Base-by-base conservation (phyloP, 805 yeast species). In the Ogataea angusta region DNA sequence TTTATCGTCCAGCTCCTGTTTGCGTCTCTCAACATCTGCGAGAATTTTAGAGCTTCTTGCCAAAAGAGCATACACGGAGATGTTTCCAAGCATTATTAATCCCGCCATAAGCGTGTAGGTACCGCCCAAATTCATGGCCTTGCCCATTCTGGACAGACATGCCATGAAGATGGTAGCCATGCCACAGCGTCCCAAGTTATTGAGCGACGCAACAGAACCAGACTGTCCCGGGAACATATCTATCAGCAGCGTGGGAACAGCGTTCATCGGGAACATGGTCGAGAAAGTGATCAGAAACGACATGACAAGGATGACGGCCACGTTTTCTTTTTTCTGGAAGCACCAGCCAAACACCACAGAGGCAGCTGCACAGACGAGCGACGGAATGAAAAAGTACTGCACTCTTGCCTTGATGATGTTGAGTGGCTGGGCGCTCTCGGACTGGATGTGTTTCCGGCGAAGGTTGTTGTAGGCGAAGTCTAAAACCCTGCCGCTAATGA, bases 281-380 rank as follows among this genome's bases (percentile, higher is more conserved):
- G 80, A 71, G 45, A 71, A 60, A 6, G 90, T 78, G 2, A 78
- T 68, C 38, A 82, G 57, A 33, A 77, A 79, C 5, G 82, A 68
- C 44, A 76, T 65, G 1, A 85, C 70, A 12, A 86, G 63, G 5
- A 85, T 76, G 0, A 78, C 75, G 0, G 80, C 70, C 23, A 80
- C 60, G 30, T 69, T 67, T 4, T 72, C 69, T 21, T 66, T 59
- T 19, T 63, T 60, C 25, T 75, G 67, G 10, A 86, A 53, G 45
- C 87, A 76, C 95, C 95, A 87, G 1, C 95, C 95, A 59, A 74
- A 84, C 19, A 78, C 61, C 1, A 81, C 44, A 0, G 75, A 50
- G 0, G 68, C 68, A 19, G 60, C 48, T 3, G 73, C 54, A 5
- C 76, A 48, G 2, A 68, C 26, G 0, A 44, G 4, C 2, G 76